phyloP scores from a whole-genome alignment of 495 filamentous ascomycete species.

The Viridothelium virens region DNA sequence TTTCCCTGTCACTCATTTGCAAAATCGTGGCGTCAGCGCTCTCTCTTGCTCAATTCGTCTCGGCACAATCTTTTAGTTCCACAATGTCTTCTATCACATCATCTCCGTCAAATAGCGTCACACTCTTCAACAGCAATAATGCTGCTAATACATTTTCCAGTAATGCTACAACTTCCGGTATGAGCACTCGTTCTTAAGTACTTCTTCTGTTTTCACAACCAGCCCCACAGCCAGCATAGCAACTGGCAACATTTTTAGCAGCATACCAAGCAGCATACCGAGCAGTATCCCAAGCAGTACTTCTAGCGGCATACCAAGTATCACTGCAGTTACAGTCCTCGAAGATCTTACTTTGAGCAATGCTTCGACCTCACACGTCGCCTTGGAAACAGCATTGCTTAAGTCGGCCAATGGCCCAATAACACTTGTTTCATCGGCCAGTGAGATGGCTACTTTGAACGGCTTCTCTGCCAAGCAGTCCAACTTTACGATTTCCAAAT shows the following conservation, averaged over 20 bases:
- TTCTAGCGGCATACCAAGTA: neutral
- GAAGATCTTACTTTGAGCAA: no score
- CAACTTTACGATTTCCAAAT: no score
- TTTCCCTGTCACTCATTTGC: neutral
- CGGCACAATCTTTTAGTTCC: constrained; percentile 6
- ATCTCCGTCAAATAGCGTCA: neutral
- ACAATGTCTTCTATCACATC: neutral
- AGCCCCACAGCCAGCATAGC: neutral
- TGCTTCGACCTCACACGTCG: no score
- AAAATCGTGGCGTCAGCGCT: constrained; percentile 6
- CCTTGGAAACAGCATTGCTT: no score
- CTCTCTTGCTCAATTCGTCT: neutral
- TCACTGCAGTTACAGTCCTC: no score
- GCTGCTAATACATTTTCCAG: neutral
- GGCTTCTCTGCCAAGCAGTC: no score
- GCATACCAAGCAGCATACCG: neutral
- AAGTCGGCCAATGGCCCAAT: no score
- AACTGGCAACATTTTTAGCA: neutral
- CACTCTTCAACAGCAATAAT: neutral
- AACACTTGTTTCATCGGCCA: no score
- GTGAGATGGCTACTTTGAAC: no score
- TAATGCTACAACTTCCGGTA: neutral
- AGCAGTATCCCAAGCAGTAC: neutral
- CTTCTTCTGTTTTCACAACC: neutral
- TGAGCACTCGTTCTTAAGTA: neutral